Evolutionary conservation across 2,329 filamentous ascomycete species (phyloP), one percentile per base, ranked within the genome.

Genomic region (Venturia oleaginea): DNA sequence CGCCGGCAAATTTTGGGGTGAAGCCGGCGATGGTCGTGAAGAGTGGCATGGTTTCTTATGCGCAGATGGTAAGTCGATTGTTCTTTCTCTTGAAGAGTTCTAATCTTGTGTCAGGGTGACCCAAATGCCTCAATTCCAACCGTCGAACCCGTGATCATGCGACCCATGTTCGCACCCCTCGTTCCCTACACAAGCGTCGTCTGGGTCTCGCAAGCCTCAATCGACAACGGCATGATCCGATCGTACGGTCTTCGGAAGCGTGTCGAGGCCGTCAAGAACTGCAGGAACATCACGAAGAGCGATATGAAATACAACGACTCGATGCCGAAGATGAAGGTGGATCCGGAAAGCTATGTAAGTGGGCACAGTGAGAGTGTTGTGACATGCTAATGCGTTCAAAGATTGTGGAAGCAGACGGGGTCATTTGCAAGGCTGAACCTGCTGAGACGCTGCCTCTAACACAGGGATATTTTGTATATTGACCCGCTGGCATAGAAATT

Each of bases 291-390:
- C 55, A 81, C 87, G 54, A 97, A 97, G 82, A 81, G 77, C 70
- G 90, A 97, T 76, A 96, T 97, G 92, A 92, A 91, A 72, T 92
- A 86, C 76, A 97, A 97, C 75, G 86, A 91, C 71, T 77, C 77
- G 64, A 91, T 86, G 84, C 93, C 93, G 17, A 85, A 82, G 77
- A 97, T 97, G 90, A 86, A 81, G 70, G 92, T 97, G 66, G 92
- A 97, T 75, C 90, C 93, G 5, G 93, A 97, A 81, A 87, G 84
- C 71, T 97, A 97, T 78, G 78, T 82, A 69, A 77, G 80, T 78
- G 55, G 7, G 30, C 24, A 40, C 46, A 27, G 3, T 2, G 24
- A 19, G n/a, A 15, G 30, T 27, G 40, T 17, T 37, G 22, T 65
- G n/a, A 43, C 43, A 40, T 55, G 34, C 60, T 72, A 62, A 70